phyloP scores from a whole-genome alignment of 2,329 filamentous ascomycete genomes.

The Fusarium vanettenii region DNA sequence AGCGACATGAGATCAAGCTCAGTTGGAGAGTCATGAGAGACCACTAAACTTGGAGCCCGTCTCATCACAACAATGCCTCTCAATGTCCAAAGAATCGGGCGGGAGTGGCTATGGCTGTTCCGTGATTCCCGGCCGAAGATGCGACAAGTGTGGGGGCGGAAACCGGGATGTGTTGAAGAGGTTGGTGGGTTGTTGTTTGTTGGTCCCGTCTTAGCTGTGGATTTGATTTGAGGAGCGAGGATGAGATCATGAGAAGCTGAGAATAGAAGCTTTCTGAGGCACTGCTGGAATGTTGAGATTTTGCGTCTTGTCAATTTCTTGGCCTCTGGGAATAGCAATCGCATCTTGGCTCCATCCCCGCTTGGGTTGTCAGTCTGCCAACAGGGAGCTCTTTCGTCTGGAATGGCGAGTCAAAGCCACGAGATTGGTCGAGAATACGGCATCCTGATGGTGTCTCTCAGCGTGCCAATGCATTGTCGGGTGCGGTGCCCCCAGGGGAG shows the following conservation, averaged over 20 bases:
- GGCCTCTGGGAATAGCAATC: not conserved
- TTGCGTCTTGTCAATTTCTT: not conserved
- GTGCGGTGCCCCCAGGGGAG: not conserved
- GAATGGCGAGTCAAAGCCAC: not conserved
- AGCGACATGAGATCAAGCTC: not conserved
- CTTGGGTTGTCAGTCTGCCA: slow-evolving; percentile 7
- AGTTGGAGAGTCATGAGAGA: not conserved
- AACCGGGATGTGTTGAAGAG: slow-evolving; percentile 14
- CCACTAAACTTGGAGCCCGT: not conserved
- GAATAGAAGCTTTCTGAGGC: slow-evolving; percentile 37
- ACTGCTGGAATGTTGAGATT: not conserved
- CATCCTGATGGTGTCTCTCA: not conserved
- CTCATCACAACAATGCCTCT: slow-evolving; percentile 16
- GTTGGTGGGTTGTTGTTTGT: slow-evolving; percentile 19
- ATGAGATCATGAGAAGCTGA: slow-evolving; percentile 31
- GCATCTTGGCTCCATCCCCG: slow-evolving; percentile 9
- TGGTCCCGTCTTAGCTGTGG: slow-evolving; percentile 1
- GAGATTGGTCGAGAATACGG: not conserved
- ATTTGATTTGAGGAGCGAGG: slow-evolving; percentile 12
- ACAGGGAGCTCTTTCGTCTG: slow-evolving; percentile 1
- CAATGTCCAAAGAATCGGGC: not conserved
- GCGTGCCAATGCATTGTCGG: not conserved
- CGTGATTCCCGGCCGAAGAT: slow-evolving; percentile 6
- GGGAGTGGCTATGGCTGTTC: slow-evolving; percentile 12
- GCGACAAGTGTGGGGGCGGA: slow-evolving; percentile 29